Evolutionary conservation across 2,329 filamentous ascomycete species (phyloP).

Genomic region (Epichloe typhina): DNA sequence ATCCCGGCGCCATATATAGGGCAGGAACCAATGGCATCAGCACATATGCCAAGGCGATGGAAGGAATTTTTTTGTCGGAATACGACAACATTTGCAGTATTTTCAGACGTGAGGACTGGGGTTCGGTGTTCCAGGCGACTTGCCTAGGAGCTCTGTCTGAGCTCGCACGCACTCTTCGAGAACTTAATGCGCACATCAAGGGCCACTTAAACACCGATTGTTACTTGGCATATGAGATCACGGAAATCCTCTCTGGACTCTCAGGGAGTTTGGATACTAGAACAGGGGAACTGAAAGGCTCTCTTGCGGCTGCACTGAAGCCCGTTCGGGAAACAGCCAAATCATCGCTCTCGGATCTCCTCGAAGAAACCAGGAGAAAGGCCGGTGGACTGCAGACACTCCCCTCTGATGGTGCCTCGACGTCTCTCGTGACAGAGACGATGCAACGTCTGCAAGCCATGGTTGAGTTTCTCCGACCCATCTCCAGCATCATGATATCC

Average conservation of each 20-base stretch:
- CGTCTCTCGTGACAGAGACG: conserved; percentile 68
- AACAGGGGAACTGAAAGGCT: conserved; percentile 78
- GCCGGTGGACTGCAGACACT: conserved; percentile 52
- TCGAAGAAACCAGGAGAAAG: conserved; percentile 69
- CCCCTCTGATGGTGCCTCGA: conserved; percentile 63
- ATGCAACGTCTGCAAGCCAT: conserved; percentile 80
- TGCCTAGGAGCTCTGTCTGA: conserved; percentile 68
- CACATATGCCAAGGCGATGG: conserved; percentile 76
- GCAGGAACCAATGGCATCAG: conserved; percentile 84
- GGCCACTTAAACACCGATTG: conserved; percentile 79
- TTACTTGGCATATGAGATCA: conserved; percentile 88
- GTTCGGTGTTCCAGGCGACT: conserved; percentile 62
- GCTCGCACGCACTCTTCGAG: conserved; percentile 71
- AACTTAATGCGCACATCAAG: conserved; percentile 84
- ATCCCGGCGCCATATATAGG: conserved; percentile 70
- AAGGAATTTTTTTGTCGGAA: conserved; percentile 76
- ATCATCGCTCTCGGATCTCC: conserved; percentile 64
- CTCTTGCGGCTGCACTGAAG: conserved; percentile 73
- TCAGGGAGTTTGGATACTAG: conserved; percentile 68
- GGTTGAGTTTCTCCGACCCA: conserved; percentile 71
- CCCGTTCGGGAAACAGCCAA: conserved; percentile 89
- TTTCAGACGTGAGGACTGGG: conserved; percentile 78
- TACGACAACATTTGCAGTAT: conserved; percentile 83
- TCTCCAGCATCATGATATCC: conserved; percentile 83
- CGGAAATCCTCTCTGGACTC: conserved; percentile 73